These are phyloP conservation scores for Datura wrightii DNA, from an alignment of 257 asterid species.

Conservation along the genomic window DNA sequence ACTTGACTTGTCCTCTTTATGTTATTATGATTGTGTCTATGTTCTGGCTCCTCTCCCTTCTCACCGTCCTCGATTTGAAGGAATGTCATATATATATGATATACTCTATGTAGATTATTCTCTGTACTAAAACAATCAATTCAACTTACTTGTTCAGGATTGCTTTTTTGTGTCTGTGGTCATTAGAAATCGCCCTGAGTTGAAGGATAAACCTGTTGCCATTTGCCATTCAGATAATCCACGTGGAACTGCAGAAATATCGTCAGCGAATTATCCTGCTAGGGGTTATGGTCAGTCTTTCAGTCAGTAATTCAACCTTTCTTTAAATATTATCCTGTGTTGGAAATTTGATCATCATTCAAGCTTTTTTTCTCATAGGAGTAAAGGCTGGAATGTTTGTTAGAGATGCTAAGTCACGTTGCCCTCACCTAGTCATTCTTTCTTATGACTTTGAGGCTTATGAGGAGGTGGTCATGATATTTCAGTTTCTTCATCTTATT, in stretches of 20 bases:
- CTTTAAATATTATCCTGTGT: conserved; percentile 1
- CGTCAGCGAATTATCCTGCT: conserved; percentile 97
- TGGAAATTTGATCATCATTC: conserved; percentile 11
- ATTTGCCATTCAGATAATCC: conserved; percentile 93
- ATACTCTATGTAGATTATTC: background rate
- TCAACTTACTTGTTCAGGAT: conserved; percentile 58
- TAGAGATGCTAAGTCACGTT: conserved; percentile 85
- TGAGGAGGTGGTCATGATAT: conserved; percentile 66
- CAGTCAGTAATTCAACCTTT: conserved; percentile 29
- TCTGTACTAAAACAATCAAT: conserved; percentile 21
- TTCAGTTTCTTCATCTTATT: background rate
- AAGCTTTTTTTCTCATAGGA: conserved; percentile 52
- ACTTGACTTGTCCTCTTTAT: conserved; percentile 16
- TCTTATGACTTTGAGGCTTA: conserved; percentile 95
- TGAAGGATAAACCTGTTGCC: conserved; percentile 84
- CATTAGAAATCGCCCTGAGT: conserved; percentile 71
- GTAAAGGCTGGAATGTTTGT: conserved; percentile 97
- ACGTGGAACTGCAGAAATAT: conserved; percentile 92
- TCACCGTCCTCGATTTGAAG: background rate
- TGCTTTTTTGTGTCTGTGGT: conserved; percentile 95
- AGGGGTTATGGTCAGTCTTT: conserved; percentile 74
- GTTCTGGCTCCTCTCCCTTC: background rate
- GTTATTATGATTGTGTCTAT: conserved; percentile 17
- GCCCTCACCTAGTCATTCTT: conserved; percentile 88
- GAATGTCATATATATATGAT: background rate